These are phyloP conservation scores for Polygonum maritimum DNA, from an alignment of 148 eudicot genomes.

Conservation along the genomic window DNA sequence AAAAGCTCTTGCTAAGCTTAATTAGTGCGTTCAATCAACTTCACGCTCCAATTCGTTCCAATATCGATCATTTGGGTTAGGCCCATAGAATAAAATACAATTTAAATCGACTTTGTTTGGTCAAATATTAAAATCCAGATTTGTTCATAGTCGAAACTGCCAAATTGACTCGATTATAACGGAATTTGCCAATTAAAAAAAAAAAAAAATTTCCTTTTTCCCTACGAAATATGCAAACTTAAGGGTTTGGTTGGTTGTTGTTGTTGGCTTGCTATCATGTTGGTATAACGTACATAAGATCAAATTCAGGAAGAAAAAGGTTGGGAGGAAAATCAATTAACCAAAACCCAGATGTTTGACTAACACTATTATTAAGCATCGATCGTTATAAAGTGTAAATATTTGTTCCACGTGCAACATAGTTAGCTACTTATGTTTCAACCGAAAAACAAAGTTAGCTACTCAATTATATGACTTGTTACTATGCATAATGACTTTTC, in stretches of 20 bases:
- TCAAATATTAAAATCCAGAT: background rate
- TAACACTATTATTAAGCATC: slow-evolving; percentile 3
- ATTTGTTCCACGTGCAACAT: slow-evolving; percentile 11
- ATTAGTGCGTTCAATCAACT: too few species aligned
- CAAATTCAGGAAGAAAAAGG: background rate
- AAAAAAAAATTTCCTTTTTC: background rate
- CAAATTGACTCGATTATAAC: background rate
- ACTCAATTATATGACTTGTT: too few species aligned
- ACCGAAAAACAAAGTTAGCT: too few species aligned
- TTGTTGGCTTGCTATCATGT: slow-evolving; percentile 12
- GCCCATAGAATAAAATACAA: background rate
- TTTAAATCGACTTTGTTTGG: too few species aligned
- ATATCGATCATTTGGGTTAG: background rate
- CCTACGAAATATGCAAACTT: background rate
- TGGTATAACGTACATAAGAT: background rate
- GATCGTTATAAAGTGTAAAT: background rate
- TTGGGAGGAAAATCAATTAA: background rate
- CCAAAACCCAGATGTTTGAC: slow-evolving; percentile 8
- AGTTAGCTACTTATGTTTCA: background rate
- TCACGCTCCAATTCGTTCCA: background rate
- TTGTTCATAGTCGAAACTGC: background rate
- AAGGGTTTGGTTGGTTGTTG: slow-evolving; percentile 9
- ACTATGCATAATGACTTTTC: too few species aligned
- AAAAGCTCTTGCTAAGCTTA: background rate
- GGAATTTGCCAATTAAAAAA: background rate